Conservation (phyloP, 306 rosid genomes). For the Prunus armeniaca region DNA sequence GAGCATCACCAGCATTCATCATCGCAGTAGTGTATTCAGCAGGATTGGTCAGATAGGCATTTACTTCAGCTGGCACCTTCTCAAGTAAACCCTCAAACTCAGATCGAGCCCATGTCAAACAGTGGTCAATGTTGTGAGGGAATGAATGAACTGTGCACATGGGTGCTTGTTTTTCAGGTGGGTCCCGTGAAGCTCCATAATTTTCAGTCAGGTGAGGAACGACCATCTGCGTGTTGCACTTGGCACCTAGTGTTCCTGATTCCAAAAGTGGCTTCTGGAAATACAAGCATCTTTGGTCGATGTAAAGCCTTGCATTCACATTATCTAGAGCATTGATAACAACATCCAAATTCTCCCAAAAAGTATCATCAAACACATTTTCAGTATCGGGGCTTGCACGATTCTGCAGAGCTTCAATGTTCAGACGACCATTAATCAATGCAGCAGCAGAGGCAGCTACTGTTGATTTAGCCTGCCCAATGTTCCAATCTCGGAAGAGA, state of each 20-base stretch:
- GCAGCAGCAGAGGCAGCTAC: slow-evolving; percentile 30
- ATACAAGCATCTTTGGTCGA: slow-evolving; percentile 26
- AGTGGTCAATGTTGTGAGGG: slow-evolving; percentile 31
- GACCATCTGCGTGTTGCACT: slow-evolving; percentile 31
- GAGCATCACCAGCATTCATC: slow-evolving; percentile 33
- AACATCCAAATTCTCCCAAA: slow-evolving; percentile 29
- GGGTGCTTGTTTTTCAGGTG: slow-evolving; percentile 31
- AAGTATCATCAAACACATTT: slow-evolving; percentile 24
- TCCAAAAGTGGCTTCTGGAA: slow-evolving; percentile 31
- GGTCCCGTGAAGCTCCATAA: slow-evolving; percentile 27
- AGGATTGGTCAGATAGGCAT: slow-evolving; percentile 21
- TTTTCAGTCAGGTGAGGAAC: slow-evolving; percentile 29
- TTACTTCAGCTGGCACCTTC: slow-evolving; percentile 29
- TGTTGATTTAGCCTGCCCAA: slow-evolving; percentile 27
- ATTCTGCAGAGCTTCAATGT: slow-evolving; percentile 24
- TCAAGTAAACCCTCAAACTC: slow-evolving; percentile 31
- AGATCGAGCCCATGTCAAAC: slow-evolving; percentile 31
- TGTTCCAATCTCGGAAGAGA: slow-evolving; percentile 31
- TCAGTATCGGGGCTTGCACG: slow-evolving; percentile 25
- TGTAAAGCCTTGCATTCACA: slow-evolving; percentile 30
- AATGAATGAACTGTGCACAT: slow-evolving; percentile 31
- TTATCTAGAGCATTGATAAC: slow-evolving; percentile 28
- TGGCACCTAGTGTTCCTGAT: slow-evolving; percentile 27
- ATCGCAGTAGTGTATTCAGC: slow-evolving; percentile 11
- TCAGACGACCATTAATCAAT: slow-evolving; percentile 3